Conservation (phyloP, 1,284 basidiomycete genomes). For the Earliella scabrosa region DNA sequence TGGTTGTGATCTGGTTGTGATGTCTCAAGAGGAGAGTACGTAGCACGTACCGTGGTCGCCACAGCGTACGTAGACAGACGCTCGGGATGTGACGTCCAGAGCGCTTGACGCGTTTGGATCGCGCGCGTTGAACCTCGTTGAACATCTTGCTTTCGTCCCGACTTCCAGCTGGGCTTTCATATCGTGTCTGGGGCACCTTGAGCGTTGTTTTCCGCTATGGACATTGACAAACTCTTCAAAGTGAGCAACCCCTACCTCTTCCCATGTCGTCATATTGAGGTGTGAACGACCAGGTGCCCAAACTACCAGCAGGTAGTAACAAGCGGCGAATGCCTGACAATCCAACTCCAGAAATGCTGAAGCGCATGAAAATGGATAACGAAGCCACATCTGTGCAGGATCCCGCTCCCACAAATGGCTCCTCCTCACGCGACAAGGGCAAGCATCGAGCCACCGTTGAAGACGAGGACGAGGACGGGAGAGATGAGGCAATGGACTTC, state of each 20-base stretch:
- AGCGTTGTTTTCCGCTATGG: conserved; percentile 48
- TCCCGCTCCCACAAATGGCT: neutral
- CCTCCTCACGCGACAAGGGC: conserved; percentile 28
- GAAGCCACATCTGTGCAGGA: neutral
- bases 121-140: no score
- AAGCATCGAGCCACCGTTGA: conserved; percentile 57
- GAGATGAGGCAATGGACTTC: conserved; percentile 55
- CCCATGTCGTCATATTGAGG: neutral
- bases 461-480: conserved; percentile 53
- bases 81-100: neutral
- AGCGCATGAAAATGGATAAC: conserved; percentile 68
- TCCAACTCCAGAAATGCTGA: conserved; percentile 81
- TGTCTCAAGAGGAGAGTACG: no score
- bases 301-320: conserved; percentile 61
- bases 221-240: conserved; percentile 85
- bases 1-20: no score
- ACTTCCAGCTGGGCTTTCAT: neutral
- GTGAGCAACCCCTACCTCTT: conserved; percentile 37
- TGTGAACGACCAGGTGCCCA: conserved; percentile 58
- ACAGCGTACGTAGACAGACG: neutral
- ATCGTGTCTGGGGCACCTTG: neutral
- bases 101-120: no score
- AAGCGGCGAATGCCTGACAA: conserved; percentile 86
- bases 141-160: no score
- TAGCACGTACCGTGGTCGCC: neutral